phyloP scores from a whole-genome alignment of 176 grass and related monocot species.

The bread wheat (Triticum aestivum) region DNA sequence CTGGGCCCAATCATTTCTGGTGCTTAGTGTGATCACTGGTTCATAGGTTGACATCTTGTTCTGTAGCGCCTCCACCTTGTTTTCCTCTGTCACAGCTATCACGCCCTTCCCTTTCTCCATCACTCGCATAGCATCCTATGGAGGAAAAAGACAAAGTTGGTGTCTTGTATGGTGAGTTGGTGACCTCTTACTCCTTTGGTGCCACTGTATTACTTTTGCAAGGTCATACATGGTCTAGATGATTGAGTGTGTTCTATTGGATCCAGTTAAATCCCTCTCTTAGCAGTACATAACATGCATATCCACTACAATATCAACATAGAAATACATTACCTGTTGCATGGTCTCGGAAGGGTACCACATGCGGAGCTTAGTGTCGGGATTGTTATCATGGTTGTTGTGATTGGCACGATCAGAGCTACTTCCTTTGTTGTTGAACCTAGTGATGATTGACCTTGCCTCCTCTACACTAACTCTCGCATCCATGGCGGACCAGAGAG shows the following conservation, averaged over 20 bases:
- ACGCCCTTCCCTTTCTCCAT: background rate
- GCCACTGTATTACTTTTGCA: background rate
- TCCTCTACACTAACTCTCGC: background rate
- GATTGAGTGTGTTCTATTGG: background rate
- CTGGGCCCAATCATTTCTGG: background rate
- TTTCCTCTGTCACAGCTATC: background rate
- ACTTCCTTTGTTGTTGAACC: background rate
- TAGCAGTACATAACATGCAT: background rate
- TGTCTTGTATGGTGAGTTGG: no score
- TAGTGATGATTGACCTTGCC: background rate
- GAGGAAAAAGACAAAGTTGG: no score
- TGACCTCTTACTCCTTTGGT: background rate
- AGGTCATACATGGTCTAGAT: no score
- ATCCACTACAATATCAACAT: constrained; percentile 1
- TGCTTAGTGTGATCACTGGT: background rate
- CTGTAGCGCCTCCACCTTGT: background rate
- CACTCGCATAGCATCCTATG: background rate
- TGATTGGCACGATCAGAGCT: background rate
- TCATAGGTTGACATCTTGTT: background rate
- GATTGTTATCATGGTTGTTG: background rate
- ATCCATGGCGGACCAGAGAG: background rate
- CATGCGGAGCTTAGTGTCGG: background rate
- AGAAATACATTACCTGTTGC: constrained; percentile 21
- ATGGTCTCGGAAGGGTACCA: constrained; percentile 1
- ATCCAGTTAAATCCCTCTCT: background rate